Percentiles rank a stretch among this genome's conserved stretches.
phyloP scores from a whole-genome alignment of 495 filamentous ascomycete species.

The Bryoglossum gracile region DNA sequence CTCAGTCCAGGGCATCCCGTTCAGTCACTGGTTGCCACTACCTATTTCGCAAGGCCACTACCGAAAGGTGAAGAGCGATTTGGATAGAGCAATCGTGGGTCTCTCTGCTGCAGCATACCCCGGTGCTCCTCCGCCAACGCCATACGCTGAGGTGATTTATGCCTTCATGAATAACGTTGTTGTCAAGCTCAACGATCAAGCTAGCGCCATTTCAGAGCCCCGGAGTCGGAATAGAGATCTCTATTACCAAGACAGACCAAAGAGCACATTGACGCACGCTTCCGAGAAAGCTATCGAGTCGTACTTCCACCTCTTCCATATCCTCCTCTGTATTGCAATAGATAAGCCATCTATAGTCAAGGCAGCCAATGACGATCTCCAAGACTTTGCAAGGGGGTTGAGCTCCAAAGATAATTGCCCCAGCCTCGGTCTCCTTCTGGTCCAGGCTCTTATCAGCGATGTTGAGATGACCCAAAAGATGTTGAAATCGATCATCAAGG shows the following conservation, averaged over 20 bases:
- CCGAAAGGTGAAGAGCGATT: conserved; percentile 27
- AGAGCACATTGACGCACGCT: conserved; percentile 38
- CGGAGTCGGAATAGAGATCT: no score
- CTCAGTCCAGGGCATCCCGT: conserved; percentile 35
- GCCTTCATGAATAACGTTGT: conserved; percentile 47
- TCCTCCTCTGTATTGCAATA: conserved; percentile 37
- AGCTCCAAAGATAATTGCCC: conserved; percentile 36
- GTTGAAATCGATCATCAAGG: conserved; percentile 37
- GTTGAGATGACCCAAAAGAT: conserved; percentile 34
- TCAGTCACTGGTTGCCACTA: conserved; percentile 40
- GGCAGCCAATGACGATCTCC: conserved; percentile 29
- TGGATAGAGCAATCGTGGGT: conserved; percentile 11
- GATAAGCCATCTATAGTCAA: conserved; percentile 19
- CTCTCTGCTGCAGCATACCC: conserved; percentile 19
- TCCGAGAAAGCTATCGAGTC: conserved; percentile 47
- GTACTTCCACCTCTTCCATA: conserved; percentile 47
- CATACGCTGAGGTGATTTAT: conserved; percentile 32
- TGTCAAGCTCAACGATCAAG: conserved; percentile 37
- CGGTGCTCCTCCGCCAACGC: conserved; percentile 1
- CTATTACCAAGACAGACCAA: conserved; percentile 5
- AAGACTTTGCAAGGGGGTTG: conserved; percentile 30
- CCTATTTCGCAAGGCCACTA: conserved; percentile 42
- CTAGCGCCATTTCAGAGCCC: conserved; percentile 5
- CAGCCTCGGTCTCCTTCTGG: conserved; percentile 43
- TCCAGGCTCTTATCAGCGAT: conserved; percentile 39